A percentile compares a stretch with the other conserved stretches of the same genome.
Conservation (phyloP, 768 basidiomycete genomes). For the Punctularia strigosozonata region DNA sequence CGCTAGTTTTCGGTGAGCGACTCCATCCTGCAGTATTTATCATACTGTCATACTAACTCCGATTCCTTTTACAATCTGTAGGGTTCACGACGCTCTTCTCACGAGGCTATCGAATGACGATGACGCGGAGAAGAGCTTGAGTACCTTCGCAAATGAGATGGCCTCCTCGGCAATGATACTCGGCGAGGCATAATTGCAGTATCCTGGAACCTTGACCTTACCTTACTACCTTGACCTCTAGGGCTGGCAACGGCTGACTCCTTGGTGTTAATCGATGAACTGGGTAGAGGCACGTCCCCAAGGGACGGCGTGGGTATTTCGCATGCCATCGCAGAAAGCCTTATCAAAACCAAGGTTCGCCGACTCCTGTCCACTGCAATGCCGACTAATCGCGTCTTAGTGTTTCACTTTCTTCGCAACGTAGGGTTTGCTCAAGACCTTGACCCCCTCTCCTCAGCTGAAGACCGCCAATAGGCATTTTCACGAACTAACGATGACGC, state of each 20-base stretch:
- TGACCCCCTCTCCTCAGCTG: background rate
- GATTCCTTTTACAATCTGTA: too few relatives aligned
- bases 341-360: conserved; percentile 59
- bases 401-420: conserved; percentile 88
- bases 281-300: conserved; percentile 87
- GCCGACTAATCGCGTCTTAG: conserved; percentile 24
- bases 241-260: conserved; percentile 61
- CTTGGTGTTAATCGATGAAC: conserved; percentile 84
- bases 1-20: conserved; percentile 65
- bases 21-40: background rate
- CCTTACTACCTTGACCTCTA: conserved; percentile 13
- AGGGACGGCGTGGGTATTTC: conserved; percentile 73
- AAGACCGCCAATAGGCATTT: conserved; percentile 45
- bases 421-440: conserved; percentile 25
- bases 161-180: conserved; percentile 84
- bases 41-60: background rate
- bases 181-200: conserved; percentile 21
- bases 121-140: conserved; percentile 77
- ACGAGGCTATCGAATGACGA: conserved; percentile 91
- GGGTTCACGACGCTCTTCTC: conserved; percentile 74
- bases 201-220: background rate
- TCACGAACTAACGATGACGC: conserved; percentile 62
- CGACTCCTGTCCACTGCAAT: background rate
- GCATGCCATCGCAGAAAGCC: conserved; percentile 72
- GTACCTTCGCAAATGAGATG: conserved; percentile 96